Percentiles rank a stretch among this genome's conserved stretches.
Conservation (phyloP, 352 stramenopile genomes). For the Pythium sukuiense region DNA sequence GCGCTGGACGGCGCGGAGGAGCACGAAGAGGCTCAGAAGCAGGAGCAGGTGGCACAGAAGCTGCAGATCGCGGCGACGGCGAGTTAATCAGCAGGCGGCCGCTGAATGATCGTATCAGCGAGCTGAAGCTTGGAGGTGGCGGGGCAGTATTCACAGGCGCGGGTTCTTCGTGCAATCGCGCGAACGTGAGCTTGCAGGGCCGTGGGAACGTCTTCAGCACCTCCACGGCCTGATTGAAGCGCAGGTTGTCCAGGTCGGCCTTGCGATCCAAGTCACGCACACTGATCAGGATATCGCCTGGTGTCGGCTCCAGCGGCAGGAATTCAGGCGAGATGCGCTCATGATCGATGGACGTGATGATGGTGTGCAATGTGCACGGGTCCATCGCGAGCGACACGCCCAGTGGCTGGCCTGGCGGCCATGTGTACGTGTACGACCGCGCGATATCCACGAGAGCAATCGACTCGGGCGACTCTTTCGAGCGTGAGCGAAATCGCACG, state of each 20-base stretch:
- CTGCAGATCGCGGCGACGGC: constrained; percentile 5
- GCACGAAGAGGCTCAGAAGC: background rate
- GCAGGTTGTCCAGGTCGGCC: constrained; percentile 51
- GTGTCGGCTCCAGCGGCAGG: constrained; percentile 43
- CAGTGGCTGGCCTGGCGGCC: constrained; percentile 45
- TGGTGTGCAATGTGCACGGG: constrained; percentile 66
- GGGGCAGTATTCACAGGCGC: background rate
- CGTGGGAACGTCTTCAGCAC: constrained; percentile 50
- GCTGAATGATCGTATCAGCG: constrained; percentile 8
- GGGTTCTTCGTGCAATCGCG: constrained; percentile 40
- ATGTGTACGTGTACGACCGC: constrained; percentile 56
- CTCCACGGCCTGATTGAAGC: constrained; percentile 69
- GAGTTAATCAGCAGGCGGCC: background rate
- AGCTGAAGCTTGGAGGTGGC: background rate
- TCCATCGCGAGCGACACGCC: constrained; percentile 81
- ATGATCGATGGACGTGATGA: constrained; percentile 63
- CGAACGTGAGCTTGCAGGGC: constrained; percentile 65
- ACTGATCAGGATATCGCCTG: constrained; percentile 68
- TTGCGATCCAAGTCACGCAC: constrained; percentile 33
- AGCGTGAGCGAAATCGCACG: constrained; percentile 62
- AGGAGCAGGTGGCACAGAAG: constrained; percentile 6
- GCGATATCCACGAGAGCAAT: constrained; percentile 43
- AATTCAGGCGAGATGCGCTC: constrained; percentile 62
- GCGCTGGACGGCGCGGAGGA: constrained; percentile 22
- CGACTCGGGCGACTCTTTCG: constrained; percentile 39